Percentiles rank a stretch among this genome's conserved stretches.
phyloP scores from a whole-genome alignment of 169 alveolate species.

The Cryptosporidium sp. region DNA sequence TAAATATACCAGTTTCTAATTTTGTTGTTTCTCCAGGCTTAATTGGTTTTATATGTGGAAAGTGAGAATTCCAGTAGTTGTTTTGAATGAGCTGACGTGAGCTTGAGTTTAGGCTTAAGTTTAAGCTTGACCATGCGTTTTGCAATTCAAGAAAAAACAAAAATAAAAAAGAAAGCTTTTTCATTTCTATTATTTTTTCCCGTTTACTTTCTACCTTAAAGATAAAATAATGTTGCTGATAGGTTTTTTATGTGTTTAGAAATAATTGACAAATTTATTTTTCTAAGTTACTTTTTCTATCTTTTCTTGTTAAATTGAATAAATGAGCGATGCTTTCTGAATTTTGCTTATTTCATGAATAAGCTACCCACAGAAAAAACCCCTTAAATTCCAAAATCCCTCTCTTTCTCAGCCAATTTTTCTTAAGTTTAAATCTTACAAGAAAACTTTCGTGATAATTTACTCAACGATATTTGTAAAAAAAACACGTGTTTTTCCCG shows the following conservation, averaged over 20 bases:
- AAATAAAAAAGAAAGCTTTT: no score
- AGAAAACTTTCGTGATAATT: background rate
- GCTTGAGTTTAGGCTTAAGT: background rate
- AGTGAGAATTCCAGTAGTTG: conserved; percentile 47
- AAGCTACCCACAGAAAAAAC: background rate
- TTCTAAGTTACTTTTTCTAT: no score
- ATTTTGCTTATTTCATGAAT: no score
- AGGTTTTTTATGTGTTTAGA: no score
- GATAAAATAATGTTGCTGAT: background rate
- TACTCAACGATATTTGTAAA: conserved; percentile 1
- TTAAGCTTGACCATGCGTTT: background rate
- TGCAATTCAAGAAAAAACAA: background rate
- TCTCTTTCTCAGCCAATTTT: background rate
- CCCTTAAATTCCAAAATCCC: background rate
- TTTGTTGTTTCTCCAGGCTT: background rate
- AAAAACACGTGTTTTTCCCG: conserved; percentile 48
- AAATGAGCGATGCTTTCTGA: no score
- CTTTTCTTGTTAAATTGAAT: background rate
- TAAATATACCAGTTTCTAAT: conserved; percentile 39
- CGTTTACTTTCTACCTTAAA: no score
- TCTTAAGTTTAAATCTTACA: background rate
- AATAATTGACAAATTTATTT: no score
- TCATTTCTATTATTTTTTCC: background rate
- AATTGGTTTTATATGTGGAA: background rate
- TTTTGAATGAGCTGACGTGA: background rate